A percentile compares a stretch with the other conserved stretches of the same genome.
Conservation (phyloP, 1,284 basidiomycete genomes). For the Flammula alnicola region DNA sequence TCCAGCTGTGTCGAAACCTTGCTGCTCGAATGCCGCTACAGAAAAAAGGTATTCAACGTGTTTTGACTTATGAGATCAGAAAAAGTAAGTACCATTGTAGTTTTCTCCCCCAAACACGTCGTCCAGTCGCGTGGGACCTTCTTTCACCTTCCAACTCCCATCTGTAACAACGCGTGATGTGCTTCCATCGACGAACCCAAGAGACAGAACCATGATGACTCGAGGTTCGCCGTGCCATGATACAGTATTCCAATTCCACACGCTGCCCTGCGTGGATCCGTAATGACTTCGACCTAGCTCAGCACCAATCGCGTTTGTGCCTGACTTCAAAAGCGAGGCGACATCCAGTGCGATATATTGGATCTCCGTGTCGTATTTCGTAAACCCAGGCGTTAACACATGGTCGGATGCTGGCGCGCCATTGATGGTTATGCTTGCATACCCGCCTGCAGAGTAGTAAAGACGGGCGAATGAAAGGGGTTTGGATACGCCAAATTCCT, state of each 20-base stretch:
- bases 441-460: conserved; percentile 34
- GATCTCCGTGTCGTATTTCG: conserved; percentile 31
- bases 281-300: conserved; percentile 33
- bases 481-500: conserved; percentile 26
- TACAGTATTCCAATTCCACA: conserved; percentile 32
- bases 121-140: conserved; percentile 33
- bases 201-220: conserved; percentile 26
- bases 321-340: conserved; percentile 15
- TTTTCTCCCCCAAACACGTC: conserved; percentile 36
- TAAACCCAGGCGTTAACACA: conserved; percentile 33
- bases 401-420: conserved; percentile 30
- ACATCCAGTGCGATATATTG: conserved; percentile 33
- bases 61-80: not conserved
- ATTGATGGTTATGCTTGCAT: conserved; percentile 31
- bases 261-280: conserved; percentile 31
- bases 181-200: conserved; percentile 30
- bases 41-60: not conserved
- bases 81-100: conserved; percentile 27
- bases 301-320: conserved; percentile 27
- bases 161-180: conserved; percentile 22
- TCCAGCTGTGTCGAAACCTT: conserved; percentile 22
- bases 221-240: conserved; percentile 34
- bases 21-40: conserved; percentile 29
- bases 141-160: conserved; percentile 26
- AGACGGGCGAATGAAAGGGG: conserved; percentile 28